Conservation (phyloP, 768 basidiomycete genomes). For the Cantharellus cinnabarinus region DNA sequence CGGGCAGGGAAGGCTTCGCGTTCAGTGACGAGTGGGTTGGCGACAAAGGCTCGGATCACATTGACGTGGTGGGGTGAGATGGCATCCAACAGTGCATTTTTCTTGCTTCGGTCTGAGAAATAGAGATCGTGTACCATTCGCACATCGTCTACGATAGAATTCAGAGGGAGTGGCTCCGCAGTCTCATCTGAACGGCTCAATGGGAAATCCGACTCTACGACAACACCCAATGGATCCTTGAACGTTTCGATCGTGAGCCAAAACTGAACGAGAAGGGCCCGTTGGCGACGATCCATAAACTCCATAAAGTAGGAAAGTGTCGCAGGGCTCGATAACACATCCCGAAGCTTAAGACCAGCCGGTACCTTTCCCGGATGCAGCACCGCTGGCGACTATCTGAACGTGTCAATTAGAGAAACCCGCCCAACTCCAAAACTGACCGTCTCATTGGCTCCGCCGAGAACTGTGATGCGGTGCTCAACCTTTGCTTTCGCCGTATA, state of each 20-base stretch:
- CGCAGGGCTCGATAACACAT: conserved; percentile 70
- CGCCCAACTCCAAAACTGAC: conserved; percentile 19
- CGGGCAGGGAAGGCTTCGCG: conserved; percentile 13
- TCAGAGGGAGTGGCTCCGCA: conserved; percentile 21
- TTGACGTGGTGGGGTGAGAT: conserved; percentile 54
- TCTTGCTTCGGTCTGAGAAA: conserved; percentile 34
- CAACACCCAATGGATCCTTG: conserved; percentile 57
- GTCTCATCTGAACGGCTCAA: conserved; percentile 24
- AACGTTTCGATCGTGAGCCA: conserved; percentile 96
- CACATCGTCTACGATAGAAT: conserved; percentile 68
- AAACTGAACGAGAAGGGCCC: conserved; percentile 79
- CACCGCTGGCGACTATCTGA: too few relatives aligned
- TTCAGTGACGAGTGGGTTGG: conserved; percentile 22
- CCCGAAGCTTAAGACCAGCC: conserved; percentile 36
- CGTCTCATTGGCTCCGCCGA: conserved; percentile 51
- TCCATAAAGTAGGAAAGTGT: conserved; percentile 95
- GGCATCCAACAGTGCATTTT: conserved; percentile 30
- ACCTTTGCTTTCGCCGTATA: conserved; percentile 77
- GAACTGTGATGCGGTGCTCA: conserved; percentile 61
- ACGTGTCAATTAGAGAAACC: not conserved
- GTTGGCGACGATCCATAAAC: conserved; percentile 81
- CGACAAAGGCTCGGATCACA: conserved; percentile 46
- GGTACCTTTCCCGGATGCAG: not conserved
- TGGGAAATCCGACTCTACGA: conserved; percentile 43
- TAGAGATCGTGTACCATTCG: conserved; percentile 77